These are phyloP conservation scores for Beauveria pseudobassiana DNA, from an alignment of 2,329 filamentous ascomycete species.

Conservation along the genomic window DNA sequence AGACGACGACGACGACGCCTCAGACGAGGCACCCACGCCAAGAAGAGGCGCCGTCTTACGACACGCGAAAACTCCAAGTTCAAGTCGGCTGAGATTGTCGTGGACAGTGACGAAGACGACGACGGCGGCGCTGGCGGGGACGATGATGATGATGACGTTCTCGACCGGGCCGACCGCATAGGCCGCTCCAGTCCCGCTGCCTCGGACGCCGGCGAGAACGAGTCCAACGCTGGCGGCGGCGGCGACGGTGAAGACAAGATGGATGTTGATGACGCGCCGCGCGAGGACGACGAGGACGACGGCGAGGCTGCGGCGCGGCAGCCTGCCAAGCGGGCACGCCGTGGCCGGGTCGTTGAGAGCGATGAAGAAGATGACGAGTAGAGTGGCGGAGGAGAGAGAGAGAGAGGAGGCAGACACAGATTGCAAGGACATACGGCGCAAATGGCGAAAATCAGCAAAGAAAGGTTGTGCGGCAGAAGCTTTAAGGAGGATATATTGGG, in stretches of 20 bases:
- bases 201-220: conserved; percentile 22
- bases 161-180: conserved; percentile 39
- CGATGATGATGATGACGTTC: conserved; percentile 30
- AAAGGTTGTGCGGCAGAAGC: background rate
- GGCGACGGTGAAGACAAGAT: conserved; percentile 39
- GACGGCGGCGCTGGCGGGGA: conserved; percentile 19
- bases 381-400: background rate
- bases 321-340: conserved; percentile 38
- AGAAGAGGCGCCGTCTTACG: conserved; percentile 54
- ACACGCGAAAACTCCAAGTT: conserved; percentile 55
- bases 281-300: conserved; percentile 27
- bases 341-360: conserved; percentile 46
- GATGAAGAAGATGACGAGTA: conserved; percentile 44
- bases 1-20: conserved; percentile 35
- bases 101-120: conserved; percentile 62
- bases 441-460: background rate
- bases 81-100: conserved; percentile 79
- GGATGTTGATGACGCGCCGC: conserved; percentile 44
- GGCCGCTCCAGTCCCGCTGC: conserved; percentile 28
- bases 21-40: conserved; percentile 38
- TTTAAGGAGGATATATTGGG: background rate
- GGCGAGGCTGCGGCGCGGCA: conserved; percentile 38
- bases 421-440: conserved; percentile 8
- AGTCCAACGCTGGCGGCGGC: conserved; percentile 17
- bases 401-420: conserved; percentile 21